Evolutionary conservation across 495 filamentous ascomycete species (phyloP).

Genomic region (Lepraria neglecta): DNA sequence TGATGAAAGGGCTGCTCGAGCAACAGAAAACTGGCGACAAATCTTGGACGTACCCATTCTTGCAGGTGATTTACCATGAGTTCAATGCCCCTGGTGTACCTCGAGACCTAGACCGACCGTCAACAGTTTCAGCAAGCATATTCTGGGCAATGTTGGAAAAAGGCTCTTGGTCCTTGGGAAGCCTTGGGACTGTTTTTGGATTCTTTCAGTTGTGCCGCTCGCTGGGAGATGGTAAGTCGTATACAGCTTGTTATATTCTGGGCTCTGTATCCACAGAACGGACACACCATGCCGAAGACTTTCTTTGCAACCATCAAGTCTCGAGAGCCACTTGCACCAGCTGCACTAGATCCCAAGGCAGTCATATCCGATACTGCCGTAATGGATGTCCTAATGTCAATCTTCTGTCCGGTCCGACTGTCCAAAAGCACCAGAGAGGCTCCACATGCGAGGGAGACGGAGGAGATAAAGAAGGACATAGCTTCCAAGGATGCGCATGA

Average conservation of each 20-base stretch:
- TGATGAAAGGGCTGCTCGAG: constrained; percentile 17
- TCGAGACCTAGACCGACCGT: constrained; percentile 20
- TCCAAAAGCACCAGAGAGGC: no score
- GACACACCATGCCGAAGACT: constrained; percentile 27
- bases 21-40: not conserved
- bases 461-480: no score
- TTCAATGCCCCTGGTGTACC: constrained; percentile 29
- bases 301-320: constrained; percentile 27
- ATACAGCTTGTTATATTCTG: constrained; percentile 30
- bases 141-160: not conserved
- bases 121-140: constrained; percentile 10
- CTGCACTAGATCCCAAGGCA: constrained; percentile 22
- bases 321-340: constrained; percentile 24
- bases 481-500: not conserved
- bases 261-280: constrained; percentile 26
- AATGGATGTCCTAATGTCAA: constrained; percentile 4
- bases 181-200: not conserved
- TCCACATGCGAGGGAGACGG: no score
- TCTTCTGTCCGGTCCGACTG: constrained; percentile 1
- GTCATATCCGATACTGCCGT: constrained; percentile 10
- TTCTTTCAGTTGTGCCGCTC: constrained; percentile 1
- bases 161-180: not conserved
- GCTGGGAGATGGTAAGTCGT: constrained; percentile 9
- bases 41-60: constrained; percentile 20
- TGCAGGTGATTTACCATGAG: constrained; percentile 24